Percentiles rank a stretch among this genome's conserved stretches.
Evolutionary conservation across 371 early-diverging fungal species (phyloP).

Genomic region (Zancudomyces culisetae): DNA sequence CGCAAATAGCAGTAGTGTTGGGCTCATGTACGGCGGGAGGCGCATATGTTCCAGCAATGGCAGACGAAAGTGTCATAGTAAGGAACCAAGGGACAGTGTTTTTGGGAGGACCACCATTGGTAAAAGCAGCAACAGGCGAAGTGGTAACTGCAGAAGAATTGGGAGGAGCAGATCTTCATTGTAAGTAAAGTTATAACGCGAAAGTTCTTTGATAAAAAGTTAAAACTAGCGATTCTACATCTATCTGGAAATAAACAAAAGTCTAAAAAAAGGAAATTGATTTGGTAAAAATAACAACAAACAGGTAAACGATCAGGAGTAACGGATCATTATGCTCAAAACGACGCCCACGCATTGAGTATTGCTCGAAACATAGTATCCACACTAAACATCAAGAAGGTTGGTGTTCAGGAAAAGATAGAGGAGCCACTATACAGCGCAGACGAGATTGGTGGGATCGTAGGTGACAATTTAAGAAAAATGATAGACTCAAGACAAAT

Average conservation of each 20-base stretch:
- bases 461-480: constrained; percentile 79
- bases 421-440: constrained; percentile 64
- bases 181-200: constrained; percentile 15
- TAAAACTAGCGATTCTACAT: too few relatives aligned
- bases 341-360: constrained; percentile 81
- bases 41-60: constrained; percentile 97
- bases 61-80: constrained; percentile 94
- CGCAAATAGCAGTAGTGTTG: constrained; percentile 91
- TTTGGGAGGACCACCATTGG: constrained; percentile 90
- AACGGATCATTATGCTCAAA: constrained; percentile 83
- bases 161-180: constrained; percentile 94
- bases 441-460: constrained; percentile 82
- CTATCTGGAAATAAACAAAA: too few relatives aligned
- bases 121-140: constrained; percentile 95
- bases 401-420: neutral
- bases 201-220: too few relatives aligned
- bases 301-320: constrained; percentile 65
- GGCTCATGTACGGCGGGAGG: constrained; percentile 98
- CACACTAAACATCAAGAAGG: constrained; percentile 64
- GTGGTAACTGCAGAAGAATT: constrained; percentile 85
- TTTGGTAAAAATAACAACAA: too few relatives aligned
- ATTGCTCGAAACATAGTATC: constrained; percentile 73
- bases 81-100: constrained; percentile 93
- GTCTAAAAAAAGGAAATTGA: too few relatives aligned
- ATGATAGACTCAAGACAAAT: constrained; percentile 86